Base-by-base conservation (phyloP, 1,284 basidiomycete genomes). In the Phaffia rhodozyma region DNA sequence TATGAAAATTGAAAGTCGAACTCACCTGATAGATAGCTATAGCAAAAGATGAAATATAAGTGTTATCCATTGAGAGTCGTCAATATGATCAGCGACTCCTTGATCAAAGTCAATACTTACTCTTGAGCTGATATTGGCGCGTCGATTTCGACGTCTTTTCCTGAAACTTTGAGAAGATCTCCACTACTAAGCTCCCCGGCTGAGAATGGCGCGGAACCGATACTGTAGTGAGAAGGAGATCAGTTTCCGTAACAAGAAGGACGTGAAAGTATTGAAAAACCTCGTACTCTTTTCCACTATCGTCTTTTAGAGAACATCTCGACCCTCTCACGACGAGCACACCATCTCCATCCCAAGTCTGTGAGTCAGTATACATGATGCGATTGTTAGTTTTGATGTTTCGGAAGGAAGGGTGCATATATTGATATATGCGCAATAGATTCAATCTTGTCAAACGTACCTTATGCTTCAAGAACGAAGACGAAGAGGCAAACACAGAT, bases 81-180 rank as follows among this genome's bases (percentile, higher is more conserved):
- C 13, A n/a, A n/a, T 29, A 59, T 9, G 16, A n/a, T 11, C 21
- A 55, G 47, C 49, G 25, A 50, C 61, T 67, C 13, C 72, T 88
- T 71, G 83, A 85, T 2, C 13, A 16, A 74, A 74, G 1, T 85
- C 85, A 50, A 84, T 21, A 84, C 71, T 71, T 79, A 90, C 67
- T 87, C 84, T 34, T 73, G 73, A 23, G 75, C 76, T 7, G 81
- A 74, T 60, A 89, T 77, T 13, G 75, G 65, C 56, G 81, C 78
- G 69, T 89, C 87, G 43, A 74, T 67, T 67, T 74, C 69, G 21
- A 70, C 55, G 52, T 91, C 87, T 72, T 84, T 87, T 47, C 80
- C 81, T 1, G 84, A 82, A 7, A 91, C 72, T 7, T 71, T 75
- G 60, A 89, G 77, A 58, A 83, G 81, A 43, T 74, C 70, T 38